Percentiles rank a stretch among this genome's conserved stretches.
Evolutionary conservation across 306 rosid species (phyloP).

Genomic region (Trifolium fragiferum): DNA sequence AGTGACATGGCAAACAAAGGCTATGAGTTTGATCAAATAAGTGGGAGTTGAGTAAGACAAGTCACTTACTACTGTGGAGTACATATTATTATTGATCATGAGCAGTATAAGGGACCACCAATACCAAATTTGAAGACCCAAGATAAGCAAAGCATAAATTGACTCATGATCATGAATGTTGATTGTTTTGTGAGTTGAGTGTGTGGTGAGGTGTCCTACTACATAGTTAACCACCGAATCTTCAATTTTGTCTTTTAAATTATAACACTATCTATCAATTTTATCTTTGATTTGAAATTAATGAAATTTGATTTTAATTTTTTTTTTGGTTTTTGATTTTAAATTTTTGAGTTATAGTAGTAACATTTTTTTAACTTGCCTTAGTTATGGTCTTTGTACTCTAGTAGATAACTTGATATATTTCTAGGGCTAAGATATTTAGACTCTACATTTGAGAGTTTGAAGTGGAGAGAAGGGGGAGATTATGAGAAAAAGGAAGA

Average conservation of each 20-base stretch:
- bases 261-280: constrained; percentile 10
- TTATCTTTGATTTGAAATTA: neutral
- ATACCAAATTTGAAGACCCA: constrained; percentile 41
- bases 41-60: constrained; percentile 64
- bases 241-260: constrained; percentile 5
- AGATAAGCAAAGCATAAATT: constrained; percentile 45
- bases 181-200: constrained; percentile 1
- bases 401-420: too few relatives aligned
- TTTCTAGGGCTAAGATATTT: too few relatives aligned
- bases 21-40: constrained; percentile 33
- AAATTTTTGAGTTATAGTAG: too few relatives aligned
- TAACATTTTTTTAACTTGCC: too few relatives aligned
- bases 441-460: too few relatives aligned
- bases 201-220: constrained; percentile 32
- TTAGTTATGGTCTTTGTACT: too few relatives aligned
- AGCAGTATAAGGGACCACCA: constrained; percentile 48
- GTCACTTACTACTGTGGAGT: constrained; percentile 38
- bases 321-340: too few relatives aligned
- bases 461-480: too few relatives aligned
- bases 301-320: neutral
- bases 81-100: constrained; percentile 41
- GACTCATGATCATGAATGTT: constrained; percentile 35
- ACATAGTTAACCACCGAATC: constrained; percentile 19
- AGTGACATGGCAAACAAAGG: constrained; percentile 15
- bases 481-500: too few relatives aligned